A percentile compares a stretch with the other conserved stretches of the same genome.
phyloP scores from a whole-genome alignment of 805 yeast genomes.

The Ogataea trehaloabstinens region DNA sequence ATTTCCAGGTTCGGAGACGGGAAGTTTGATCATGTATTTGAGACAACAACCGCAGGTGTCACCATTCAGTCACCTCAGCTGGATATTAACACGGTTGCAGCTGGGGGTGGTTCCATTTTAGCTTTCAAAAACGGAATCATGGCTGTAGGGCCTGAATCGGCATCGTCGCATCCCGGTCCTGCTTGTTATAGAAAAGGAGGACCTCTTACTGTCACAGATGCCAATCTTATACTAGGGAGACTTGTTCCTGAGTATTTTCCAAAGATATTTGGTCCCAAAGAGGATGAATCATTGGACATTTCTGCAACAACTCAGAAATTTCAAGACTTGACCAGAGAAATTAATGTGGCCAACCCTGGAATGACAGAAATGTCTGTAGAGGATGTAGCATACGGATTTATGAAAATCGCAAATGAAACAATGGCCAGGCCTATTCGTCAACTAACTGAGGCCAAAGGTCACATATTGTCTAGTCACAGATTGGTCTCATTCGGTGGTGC shows the following conservation, averaged over 20 bases:
- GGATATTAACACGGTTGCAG: constrained; percentile 79
- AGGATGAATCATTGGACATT: constrained; percentile 63
- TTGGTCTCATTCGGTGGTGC: constrained; percentile 89
- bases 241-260: constrained; percentile 74
- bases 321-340: constrained; percentile 47
- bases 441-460: constrained; percentile 81
- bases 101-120: constrained; percentile 77
- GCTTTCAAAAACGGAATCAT: constrained; percentile 70
- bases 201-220: constrained; percentile 82
- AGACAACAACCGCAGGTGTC: constrained; percentile 77
- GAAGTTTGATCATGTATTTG: constrained; percentile 71
- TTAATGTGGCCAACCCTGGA: constrained; percentile 50
- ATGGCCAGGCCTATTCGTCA: constrained; percentile 89
- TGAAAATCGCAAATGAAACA: constrained; percentile 79
- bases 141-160: constrained; percentile 84
- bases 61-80: constrained; percentile 80
- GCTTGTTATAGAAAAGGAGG: constrained; percentile 85
- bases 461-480: constrained; percentile 58
- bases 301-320: constrained; percentile 52
- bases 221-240: constrained; percentile 71
- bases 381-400: constrained; percentile 76
- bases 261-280: constrained; percentile 78
- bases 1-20: constrained; percentile 68
- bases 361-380: constrained; percentile 45
- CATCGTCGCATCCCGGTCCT: constrained; percentile 88